phyloP scores from a whole-genome alignment of 2,329 filamentous ascomycete species.

The Pyrenochaeta sp. region DNA sequence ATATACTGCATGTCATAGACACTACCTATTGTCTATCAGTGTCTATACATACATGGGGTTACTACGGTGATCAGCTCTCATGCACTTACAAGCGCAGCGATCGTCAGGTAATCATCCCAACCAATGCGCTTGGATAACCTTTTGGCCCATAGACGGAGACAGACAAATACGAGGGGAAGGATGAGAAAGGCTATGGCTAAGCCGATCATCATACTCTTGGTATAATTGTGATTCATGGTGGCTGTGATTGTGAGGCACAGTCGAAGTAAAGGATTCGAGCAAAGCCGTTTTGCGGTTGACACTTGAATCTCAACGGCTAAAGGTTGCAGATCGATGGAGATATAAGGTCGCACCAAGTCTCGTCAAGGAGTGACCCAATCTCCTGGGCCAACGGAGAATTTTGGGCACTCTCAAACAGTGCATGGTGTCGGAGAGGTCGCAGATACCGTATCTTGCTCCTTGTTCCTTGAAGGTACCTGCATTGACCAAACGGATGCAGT shows the following conservation, averaged over 20 bases:
- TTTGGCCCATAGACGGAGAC: conserved; percentile 35
- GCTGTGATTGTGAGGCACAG: neutral
- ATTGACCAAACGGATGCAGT: neutral
- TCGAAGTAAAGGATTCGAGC: neutral
- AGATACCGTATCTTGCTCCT: conserved; percentile 1
- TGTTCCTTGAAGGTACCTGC: neutral
- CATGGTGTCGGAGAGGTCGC: neutral
- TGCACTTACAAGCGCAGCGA: conserved; percentile 31
- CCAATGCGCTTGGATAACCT: conserved; percentile 24
- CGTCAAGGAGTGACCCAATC: neutral
- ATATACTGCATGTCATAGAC: conserved; percentile 27
- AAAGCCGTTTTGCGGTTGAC: neutral
- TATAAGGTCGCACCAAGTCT: neutral
- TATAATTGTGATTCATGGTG: conserved; percentile 32
- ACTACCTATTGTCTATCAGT: conserved; percentile 21
- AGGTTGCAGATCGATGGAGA: neutral
- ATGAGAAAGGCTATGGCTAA: conserved; percentile 30
- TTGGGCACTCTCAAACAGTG: neutral
- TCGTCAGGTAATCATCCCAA: conserved; percentile 32
- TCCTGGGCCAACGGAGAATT: neutral
- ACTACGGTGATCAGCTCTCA: neutral
- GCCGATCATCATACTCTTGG: conserved; percentile 29
- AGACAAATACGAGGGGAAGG: conserved; percentile 24
- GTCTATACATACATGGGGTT: neutral
- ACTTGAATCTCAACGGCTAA: neutral